Conservation (phyloP, 2,329 filamentous ascomycete species). For the Beauveria australis region DNA sequence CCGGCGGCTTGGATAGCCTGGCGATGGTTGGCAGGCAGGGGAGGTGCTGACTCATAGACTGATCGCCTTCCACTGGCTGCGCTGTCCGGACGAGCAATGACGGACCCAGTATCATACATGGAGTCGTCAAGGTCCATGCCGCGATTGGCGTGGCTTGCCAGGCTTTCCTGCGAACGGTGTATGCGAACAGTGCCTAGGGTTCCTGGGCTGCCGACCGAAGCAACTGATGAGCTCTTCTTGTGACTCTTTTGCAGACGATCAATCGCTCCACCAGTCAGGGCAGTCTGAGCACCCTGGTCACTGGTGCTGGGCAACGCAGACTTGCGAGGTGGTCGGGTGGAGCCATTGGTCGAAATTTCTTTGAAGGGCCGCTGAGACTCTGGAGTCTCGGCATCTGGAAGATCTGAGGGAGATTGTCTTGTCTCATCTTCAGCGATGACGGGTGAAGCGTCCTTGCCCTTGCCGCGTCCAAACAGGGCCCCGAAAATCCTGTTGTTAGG, state of each 20-base stretch:
- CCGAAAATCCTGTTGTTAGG: conserved; percentile 33
- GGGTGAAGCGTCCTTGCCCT: conserved; percentile 30
- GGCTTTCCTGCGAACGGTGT: conserved; percentile 41
- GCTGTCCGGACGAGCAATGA: conserved; percentile 57
- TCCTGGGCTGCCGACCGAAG: conserved; percentile 26
- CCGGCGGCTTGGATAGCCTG: conserved; percentile 71
- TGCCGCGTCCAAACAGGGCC: conserved; percentile 38
- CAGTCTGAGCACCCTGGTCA: conserved; percentile 75
- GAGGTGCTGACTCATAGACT: conserved; percentile 46
- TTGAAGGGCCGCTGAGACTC: conserved; percentile 51
- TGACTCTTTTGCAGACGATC: conserved; percentile 50
- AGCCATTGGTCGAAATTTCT: conserved; percentile 54
- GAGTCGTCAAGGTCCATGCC: conserved; percentile 31
- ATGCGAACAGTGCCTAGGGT: conserved; percentile 35
- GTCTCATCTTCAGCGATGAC: conserved; percentile 60
- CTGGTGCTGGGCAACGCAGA: conserved; percentile 34
- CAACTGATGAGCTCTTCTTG: conserved; percentile 29
- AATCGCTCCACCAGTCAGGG: conserved; percentile 73
- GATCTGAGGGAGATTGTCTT: conserved; percentile 40
- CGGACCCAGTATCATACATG: conserved; percentile 26
- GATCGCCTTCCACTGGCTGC: conserved; percentile 52
- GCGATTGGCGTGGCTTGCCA: conserved; percentile 33
- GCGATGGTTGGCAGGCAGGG: conserved; percentile 74
- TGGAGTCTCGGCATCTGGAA: conserved; percentile 36
- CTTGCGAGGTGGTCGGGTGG: conserved; percentile 32